Evolutionary conservation across 805 yeast species (phyloP).

Genomic region (Kuraishia molischiana): DNA sequence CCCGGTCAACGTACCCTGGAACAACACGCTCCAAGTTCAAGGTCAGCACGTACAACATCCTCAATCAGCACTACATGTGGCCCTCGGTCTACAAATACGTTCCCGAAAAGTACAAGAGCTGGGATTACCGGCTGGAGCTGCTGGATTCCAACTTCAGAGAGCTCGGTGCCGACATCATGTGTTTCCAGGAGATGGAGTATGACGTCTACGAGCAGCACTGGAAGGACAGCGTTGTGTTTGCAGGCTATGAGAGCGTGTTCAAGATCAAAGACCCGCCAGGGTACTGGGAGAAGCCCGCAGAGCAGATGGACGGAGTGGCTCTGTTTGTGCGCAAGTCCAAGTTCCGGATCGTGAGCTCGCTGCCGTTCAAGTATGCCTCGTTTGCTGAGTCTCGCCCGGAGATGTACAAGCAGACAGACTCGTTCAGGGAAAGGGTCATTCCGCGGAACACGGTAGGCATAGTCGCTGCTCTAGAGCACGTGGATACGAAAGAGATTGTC

Average conservation of each 20-base stretch:
- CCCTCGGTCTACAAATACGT: conserved; percentile 43
- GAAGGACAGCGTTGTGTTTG: conserved; percentile 13
- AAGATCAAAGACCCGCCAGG: conserved; percentile 39
- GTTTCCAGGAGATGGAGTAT: conserved; percentile 44
- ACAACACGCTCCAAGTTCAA: conserved; percentile 11
- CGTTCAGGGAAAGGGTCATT: conserved; percentile 24
- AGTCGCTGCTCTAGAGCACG: conserved; percentile 38
- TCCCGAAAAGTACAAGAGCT: conserved; percentile 32
- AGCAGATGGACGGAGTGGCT: conserved; percentile 52
- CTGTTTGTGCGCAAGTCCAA: conserved; percentile 38
- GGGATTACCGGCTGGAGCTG: conserved; percentile 38
- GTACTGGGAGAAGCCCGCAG: conserved; percentile 38
- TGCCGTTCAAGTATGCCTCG: conserved; percentile 22
- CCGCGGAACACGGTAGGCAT: conserved; percentile 49
- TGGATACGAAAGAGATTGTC: conserved; percentile 24
- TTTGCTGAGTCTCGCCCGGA: conserved; percentile 14
- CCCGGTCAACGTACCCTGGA: not conserved
- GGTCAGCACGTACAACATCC: conserved; percentile 22
- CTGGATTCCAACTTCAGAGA: conserved; percentile 28
- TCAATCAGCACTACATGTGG: conserved; percentile 45
- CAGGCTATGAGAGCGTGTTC: conserved; percentile 34
- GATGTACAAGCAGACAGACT: conserved; percentile 22
- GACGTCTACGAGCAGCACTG: conserved; percentile 29
- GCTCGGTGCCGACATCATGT: conserved; percentile 43
- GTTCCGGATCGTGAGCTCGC: conserved; percentile 29